phyloP scores from a whole-genome alignment of 495 filamentous ascomycete species.

The Chaetomium fimeti region DNA sequence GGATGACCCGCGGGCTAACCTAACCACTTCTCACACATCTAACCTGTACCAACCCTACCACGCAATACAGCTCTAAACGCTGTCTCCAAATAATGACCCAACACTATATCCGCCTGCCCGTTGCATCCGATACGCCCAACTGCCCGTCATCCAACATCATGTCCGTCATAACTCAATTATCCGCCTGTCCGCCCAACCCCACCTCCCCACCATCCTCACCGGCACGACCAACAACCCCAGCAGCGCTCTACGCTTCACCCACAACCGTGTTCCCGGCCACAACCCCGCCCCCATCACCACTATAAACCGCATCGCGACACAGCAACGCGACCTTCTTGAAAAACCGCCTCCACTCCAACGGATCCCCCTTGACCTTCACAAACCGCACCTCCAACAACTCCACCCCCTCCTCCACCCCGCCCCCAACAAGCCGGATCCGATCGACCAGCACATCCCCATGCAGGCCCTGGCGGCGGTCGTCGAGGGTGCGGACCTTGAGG shows the following conservation, averaged over 20 bases:
- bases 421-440: constrained; percentile 48
- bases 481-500: constrained; percentile 70
- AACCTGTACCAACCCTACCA: neutral
- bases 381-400: constrained; percentile 83
- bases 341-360: constrained; percentile 93
- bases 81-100: constrained; percentile 16
- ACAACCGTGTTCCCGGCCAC: neutral
- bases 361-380: constrained; percentile 92
- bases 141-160: constrained; percentile 10
- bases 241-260: constrained; percentile 17
- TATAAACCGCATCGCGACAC: constrained; percentile 78
- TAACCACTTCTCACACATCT: neutral
- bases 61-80: constrained; percentile 2
- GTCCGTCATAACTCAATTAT: neutral
- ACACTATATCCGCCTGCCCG: constrained; percentile 10
- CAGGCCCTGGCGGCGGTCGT: constrained; percentile 75
- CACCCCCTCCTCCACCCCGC: constrained; percentile 18
- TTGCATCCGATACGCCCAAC: constrained; percentile 5
- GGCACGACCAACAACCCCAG: neutral
- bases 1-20: neutral
- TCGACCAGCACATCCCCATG: constrained; percentile 84
- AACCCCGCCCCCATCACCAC: constrained; percentile 32
- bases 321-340: constrained; percentile 89
- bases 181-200: neutral
- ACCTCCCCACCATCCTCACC: neutral